Evolutionary conservation across 2,329 filamentous ascomycete genomes (phyloP), one percentile per base, ranked within the genome.

Genomic region (Aspergillus aculeatinus): DNA sequence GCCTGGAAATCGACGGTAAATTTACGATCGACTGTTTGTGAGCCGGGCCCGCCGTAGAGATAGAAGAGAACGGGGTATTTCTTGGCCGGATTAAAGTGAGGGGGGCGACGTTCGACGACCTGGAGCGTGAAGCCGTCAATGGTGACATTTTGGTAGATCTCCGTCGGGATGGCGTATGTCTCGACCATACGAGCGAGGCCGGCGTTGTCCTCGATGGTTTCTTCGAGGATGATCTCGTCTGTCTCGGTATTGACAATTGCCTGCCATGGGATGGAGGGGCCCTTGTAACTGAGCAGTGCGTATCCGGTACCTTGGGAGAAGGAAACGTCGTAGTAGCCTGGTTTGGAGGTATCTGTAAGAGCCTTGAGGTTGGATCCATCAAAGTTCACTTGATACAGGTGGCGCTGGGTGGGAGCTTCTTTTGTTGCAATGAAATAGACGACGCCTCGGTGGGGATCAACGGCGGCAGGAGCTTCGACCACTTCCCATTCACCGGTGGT

Each of bases 401-500:
- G 95, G 50, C 95, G 89, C 74, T 98, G 89, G 48, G 91, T 95
- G 5, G 93, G 90, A 4, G 90, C 90, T 67, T 95, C 89, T 72
- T 94, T 92, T 1, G 95, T 95, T 1, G 88, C 88, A 53, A 92
- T 81, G 71, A 96, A 98, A 76, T 99, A 99, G 12, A 97, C 92
- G 9, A 96, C 76, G 68, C 96, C 96, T 65, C 89, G 89, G 66
- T 87, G 84, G 44, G 97, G 77, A 72, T 98, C 94, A 25, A 99
- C 85, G 0, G 91, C 89, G 2, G 91, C 91, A 0, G 94, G 92
- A 0, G 90, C 92, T 56, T 89, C 82, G 4, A 92, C 91, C 0
- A 99, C 94, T 75, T 99, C 96, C 93, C 94, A 99, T 33, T 89
- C 75, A 5, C 95, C 95, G 42, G 89, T 87, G 0, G 95, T 99